Conservation (phyloP, 306 rosid species). For the Castanospermum australe region DNA sequence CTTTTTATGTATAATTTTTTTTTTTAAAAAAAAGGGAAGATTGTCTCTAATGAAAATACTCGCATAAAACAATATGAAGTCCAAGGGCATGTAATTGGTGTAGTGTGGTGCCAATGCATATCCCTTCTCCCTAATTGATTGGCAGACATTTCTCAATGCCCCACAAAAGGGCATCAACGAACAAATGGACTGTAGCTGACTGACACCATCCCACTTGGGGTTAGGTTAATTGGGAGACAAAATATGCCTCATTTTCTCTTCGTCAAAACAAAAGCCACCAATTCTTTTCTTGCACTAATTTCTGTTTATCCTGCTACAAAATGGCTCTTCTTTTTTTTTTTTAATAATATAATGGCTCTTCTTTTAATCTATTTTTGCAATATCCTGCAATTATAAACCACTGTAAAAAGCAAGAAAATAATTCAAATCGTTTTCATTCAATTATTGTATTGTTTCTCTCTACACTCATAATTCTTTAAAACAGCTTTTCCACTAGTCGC, state of each 20-base stretch:
- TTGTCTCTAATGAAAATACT: background rate
- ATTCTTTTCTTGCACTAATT: background rate
- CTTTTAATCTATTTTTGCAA: background rate
- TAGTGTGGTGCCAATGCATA: background rate
- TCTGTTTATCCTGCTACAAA: no score
- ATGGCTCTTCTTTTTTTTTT: background rate
- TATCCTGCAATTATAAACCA: background rate
- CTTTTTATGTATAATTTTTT: no score
- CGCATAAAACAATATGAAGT: background rate
- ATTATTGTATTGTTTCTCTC: constrained; percentile 17
- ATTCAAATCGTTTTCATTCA: constrained; percentile 5
- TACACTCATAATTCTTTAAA: constrained; percentile 12
- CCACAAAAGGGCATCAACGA: background rate
- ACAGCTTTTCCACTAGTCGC: background rate
- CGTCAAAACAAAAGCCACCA: background rate
- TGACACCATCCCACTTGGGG: background rate
- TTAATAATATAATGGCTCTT: no score
- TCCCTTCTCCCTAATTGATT: background rate
- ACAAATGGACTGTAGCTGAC: background rate
- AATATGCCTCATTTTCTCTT: background rate
- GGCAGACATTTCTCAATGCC: background rate
- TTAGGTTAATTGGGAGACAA: background rate
- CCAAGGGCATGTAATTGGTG: background rate
- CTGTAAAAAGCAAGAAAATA: background rate
- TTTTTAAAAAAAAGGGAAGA: no score